Evolutionary conservation across 2,329 filamentous ascomycete genomes (phyloP).

Genomic region (Xylogone sp.): DNA sequence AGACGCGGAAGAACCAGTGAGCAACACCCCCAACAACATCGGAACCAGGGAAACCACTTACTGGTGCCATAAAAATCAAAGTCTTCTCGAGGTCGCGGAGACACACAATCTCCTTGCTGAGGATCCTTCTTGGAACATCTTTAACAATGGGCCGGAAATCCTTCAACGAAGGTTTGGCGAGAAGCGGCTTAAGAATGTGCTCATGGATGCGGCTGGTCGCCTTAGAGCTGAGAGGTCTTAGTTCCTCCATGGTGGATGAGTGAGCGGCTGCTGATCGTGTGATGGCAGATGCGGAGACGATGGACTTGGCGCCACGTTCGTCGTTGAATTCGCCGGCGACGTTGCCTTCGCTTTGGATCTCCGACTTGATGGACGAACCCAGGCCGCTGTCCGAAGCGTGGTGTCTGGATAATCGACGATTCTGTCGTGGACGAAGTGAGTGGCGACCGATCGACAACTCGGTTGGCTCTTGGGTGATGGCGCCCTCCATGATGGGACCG

Average conservation of each 20-base stretch:
- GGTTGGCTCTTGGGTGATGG: constrained; percentile 38
- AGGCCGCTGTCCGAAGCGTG: constrained; percentile 85
- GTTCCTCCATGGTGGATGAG: constrained; percentile 42
- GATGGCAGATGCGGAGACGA: constrained; percentile 51
- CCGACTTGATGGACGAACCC: constrained; percentile 73
- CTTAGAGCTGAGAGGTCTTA: constrained; percentile 61
- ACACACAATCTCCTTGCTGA: constrained; percentile 81
- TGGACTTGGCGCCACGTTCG: constrained; percentile 32
- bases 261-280: constrained; percentile 54
- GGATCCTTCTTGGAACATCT: constrained; percentile 75
- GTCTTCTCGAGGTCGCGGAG: constrained; percentile 94
- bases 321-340: constrained; percentile 40
- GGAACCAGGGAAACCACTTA: constrained; percentile 65
- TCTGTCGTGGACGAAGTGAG: constrained; percentile 48
- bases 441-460: constrained; percentile 42
- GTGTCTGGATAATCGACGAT: constrained; percentile 54
- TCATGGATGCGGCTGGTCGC: constrained; percentile 77
- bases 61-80: constrained; percentile 83
- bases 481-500: constrained; percentile 27
- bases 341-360: constrained; percentile 35
- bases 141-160: constrained; percentile 78
- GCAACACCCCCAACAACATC: constrained; percentile 61
- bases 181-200: constrained; percentile 72
- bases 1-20: constrained; percentile 59
- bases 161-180: constrained; percentile 68